Conservation (phyloP, 2,329 filamentous ascomycete genomes). For the Rhynchosporium secalis region DNA sequence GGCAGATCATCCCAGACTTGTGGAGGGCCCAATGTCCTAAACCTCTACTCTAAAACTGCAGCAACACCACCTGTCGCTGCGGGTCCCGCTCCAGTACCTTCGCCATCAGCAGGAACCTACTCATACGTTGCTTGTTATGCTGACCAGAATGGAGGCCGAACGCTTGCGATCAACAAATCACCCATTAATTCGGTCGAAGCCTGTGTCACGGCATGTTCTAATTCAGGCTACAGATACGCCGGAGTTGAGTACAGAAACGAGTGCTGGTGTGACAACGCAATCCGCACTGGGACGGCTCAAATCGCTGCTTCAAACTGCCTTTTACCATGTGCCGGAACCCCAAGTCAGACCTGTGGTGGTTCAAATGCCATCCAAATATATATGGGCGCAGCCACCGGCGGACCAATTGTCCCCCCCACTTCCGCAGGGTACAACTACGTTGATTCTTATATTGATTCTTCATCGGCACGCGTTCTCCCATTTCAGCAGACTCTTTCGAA, state of each 20-base stretch:
- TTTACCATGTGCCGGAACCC: background rate
- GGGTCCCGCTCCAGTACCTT: background rate
- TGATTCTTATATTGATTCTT: background rate
- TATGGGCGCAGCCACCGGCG: background rate
- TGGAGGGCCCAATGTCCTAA: background rate
- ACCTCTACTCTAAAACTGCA: background rate
- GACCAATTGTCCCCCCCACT: background rate
- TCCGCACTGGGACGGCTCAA: background rate
- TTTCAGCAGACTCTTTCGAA: conserved; percentile 5
- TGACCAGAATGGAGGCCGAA: conserved; percentile 2
- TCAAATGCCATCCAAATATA: background rate
- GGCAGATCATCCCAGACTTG: background rate
- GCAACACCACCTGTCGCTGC: background rate
- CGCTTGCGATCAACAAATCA: conserved; percentile 3
- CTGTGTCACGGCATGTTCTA: background rate
- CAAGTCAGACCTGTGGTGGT: conserved; percentile 1
- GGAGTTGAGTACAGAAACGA: conserved; percentile 4
- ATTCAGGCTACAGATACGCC: conserved; percentile 2
- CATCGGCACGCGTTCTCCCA: background rate
- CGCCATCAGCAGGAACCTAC: background rate
- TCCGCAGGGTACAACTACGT: background rate
- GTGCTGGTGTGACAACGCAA: conserved; percentile 5
- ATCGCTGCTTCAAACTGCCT: background rate
- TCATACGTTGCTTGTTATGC: conserved; percentile 3
- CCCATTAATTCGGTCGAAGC: background rate